These are phyloP conservation scores for Xylogone sp. DNA, from an alignment of 2,329 filamentous ascomycete species.

Conservation along the genomic window DNA sequence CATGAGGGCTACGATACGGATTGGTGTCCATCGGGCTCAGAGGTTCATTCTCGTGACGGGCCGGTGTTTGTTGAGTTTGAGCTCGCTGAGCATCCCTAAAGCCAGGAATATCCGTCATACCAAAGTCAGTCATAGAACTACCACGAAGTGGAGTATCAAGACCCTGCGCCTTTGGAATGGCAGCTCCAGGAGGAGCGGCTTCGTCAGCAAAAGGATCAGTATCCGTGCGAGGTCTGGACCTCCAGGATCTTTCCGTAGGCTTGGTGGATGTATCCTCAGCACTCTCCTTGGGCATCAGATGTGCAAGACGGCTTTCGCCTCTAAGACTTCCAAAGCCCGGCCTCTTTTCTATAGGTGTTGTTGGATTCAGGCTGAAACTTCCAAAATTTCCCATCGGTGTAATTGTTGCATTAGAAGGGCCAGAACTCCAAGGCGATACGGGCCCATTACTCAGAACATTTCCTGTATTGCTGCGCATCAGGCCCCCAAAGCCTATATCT, in stretches of 20 bases:
- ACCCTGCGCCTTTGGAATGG: constrained; percentile 49
- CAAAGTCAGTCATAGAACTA: constrained; percentile 49
- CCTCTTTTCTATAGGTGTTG: constrained; percentile 67
- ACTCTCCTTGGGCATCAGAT: constrained; percentile 75
- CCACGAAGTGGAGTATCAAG: constrained; percentile 39
- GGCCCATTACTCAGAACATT: constrained; percentile 38
- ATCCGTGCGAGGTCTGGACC: constrained; percentile 61
- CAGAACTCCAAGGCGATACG: constrained; percentile 42
- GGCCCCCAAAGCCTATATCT: constrained; percentile 37
- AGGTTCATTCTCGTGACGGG: constrained; percentile 57
- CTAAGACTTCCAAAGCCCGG: constrained; percentile 60
- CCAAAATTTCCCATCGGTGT: constrained; percentile 83
- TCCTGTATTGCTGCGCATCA: constrained; percentile 55
- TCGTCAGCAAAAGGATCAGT: constrained; percentile 74
- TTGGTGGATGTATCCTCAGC: constrained; percentile 57
- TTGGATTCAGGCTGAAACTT: constrained; percentile 70
- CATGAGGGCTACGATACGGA: constrained; percentile 87
- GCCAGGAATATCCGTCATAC: constrained; percentile 57
- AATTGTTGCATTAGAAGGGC: constrained; percentile 54
- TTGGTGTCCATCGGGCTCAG: constrained; percentile 94
- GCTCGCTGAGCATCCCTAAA: constrained; percentile 48
- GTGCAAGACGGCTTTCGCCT: constrained; percentile 81
- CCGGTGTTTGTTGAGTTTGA: constrained; percentile 36
- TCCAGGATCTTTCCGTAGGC: constrained; percentile 54
- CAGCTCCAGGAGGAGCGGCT: constrained; percentile 60